Percentiles rank a stretch among this genome's conserved stretches.
Conservation (phyloP, 495 filamentous ascomycete species). For the Daldinia bambusicola region DNA sequence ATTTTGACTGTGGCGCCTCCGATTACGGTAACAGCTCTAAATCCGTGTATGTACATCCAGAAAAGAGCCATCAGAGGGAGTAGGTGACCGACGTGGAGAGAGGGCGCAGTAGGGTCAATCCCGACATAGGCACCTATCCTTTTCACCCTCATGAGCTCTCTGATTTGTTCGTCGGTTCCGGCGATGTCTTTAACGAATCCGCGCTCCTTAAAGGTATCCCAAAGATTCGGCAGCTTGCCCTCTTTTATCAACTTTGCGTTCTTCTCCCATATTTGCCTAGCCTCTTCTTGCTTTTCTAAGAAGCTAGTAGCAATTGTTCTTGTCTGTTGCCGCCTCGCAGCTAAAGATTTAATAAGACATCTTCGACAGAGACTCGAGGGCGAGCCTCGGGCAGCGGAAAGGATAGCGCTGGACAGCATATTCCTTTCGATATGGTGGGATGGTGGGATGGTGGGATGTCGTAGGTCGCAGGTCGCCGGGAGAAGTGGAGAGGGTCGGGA, state of each 20-base stretch:
- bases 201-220: constrained; percentile 78
- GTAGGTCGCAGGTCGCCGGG: not conserved
- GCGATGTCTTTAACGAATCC: constrained; percentile 82
- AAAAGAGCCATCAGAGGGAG: constrained; percentile 93
- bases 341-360: constrained; percentile 15
- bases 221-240: constrained; percentile 71
- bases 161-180: constrained; percentile 72
- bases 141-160: constrained; percentile 73
- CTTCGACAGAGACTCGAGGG: constrained; percentile 39
- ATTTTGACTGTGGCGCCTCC: constrained; percentile 87
- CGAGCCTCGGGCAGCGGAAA: constrained; percentile 6
- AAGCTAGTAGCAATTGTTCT: constrained; percentile 50
- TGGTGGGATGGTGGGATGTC: too few relatives aligned
- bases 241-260: constrained; percentile 66
- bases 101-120: constrained; percentile 90
- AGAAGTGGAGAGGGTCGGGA: not conserved
- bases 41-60: constrained; percentile 91
- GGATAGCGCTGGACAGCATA: constrained; percentile 28
- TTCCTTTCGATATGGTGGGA: not conserved
- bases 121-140: constrained; percentile 86
- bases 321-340: constrained; percentile 19
- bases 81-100: constrained; percentile 92
- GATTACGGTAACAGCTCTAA: constrained; percentile 76
- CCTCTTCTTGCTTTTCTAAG: constrained; percentile 63
- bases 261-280: constrained; percentile 65